Percentiles rank a stretch among this genome's conserved stretches.
These are phyloP conservation scores for Lizanozyma gosingica DNA, from an alignment of 1,139 yeast genomes.

Conservation along the genomic window DNA sequence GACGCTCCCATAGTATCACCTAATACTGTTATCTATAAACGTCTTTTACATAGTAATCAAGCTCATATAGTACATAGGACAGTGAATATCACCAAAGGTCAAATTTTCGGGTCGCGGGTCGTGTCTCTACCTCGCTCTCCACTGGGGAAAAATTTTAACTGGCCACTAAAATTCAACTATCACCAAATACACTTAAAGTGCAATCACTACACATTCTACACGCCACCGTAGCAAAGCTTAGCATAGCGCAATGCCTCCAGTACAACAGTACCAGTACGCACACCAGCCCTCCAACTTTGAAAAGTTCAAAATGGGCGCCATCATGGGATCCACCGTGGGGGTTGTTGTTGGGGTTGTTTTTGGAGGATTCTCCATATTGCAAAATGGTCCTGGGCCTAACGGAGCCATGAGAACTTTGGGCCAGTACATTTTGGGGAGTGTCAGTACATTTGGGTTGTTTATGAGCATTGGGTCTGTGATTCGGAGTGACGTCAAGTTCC, in stretches of 20 bases:
- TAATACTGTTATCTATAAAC: no score
- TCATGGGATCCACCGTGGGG: constrained; percentile 96
- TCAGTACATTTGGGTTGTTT: constrained; percentile 91
- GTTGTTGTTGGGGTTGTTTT: constrained; percentile 92
- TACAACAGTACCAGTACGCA: constrained; percentile 62
- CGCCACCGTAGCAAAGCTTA: no score
- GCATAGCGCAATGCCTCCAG: constrained; percentile 90
- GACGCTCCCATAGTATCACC: constrained; percentile 58
- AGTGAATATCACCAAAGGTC: no score
- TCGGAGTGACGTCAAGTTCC: constrained; percentile 58
- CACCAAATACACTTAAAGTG: no score
- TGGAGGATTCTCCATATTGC: constrained; percentile 86
- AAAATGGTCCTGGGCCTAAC: constrained; percentile 96
- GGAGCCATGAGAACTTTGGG: constrained; percentile 96
- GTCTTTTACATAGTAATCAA: neutral
- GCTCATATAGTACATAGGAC: no score
- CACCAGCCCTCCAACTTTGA: constrained; percentile 86
- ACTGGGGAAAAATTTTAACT: neutral
- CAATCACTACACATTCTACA: no score
- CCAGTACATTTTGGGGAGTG: constrained; percentile 93
- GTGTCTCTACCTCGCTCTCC: neutral
- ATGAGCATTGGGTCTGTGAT: constrained; percentile 94
- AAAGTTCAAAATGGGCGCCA: constrained; percentile 94
- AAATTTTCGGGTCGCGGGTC: no score
- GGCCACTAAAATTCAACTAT: no score